Conservation (phyloP, 192 early-diverging fungal genomes). For the Linnemannia hyalina region DNA sequence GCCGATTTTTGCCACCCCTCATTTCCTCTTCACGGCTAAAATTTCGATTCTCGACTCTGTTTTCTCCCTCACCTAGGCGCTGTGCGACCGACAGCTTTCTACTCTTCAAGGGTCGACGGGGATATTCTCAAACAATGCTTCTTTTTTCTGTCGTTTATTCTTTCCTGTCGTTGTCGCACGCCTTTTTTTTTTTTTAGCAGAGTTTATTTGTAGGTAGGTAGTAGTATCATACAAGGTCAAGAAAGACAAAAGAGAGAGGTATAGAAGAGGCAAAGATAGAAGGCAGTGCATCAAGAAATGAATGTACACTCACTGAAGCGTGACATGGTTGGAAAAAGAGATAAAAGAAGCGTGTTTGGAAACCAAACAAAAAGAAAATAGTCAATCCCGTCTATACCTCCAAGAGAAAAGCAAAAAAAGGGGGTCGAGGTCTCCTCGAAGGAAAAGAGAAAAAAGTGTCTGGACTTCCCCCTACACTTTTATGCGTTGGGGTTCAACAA, state of each 20-base stretch:
- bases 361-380: not conserved
- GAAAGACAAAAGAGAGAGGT: not conserved
- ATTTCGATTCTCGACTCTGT: constrained; percentile 8
- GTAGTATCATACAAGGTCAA: not conserved
- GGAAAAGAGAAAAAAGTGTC: not conserved
- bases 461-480: not conserved
- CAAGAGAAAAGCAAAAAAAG: not conserved
- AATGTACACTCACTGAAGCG: not conserved
- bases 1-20: too few relatives aligned
- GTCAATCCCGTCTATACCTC: not conserved
- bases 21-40: not conserved
- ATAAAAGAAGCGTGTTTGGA: not conserved
- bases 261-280: not conserved
- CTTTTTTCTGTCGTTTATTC: not conserved
- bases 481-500: constrained; percentile 32
- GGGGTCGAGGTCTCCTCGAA: not conserved
- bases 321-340: not conserved
- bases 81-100: not conserved
- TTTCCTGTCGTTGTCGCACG: not conserved
- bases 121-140: not conserved
- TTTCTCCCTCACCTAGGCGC: too few relatives aligned
- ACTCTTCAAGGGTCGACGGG: not conserved
- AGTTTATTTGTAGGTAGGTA: not conserved
- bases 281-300: not conserved
- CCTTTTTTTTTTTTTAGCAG: not conserved